Conservation (phyloP, 805 yeast species). For the Pachysolen tannophilus region DNA sequence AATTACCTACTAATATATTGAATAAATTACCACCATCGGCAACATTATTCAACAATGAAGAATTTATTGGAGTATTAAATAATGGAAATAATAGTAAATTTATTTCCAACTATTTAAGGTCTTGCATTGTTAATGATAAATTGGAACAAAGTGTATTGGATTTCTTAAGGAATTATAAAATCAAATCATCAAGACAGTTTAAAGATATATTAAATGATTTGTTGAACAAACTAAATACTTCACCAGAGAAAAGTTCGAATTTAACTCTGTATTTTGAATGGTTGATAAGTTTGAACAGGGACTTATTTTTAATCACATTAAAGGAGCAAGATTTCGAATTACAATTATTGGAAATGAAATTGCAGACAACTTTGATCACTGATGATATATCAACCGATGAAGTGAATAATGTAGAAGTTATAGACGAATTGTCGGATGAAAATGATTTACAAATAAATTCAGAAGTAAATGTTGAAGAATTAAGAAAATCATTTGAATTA, state of each 20-base stretch:
- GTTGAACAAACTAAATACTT: constrained; percentile 12
- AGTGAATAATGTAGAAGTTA: constrained; percentile 17
- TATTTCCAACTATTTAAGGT: constrained; percentile 19
- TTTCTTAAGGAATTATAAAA: constrained; percentile 8
- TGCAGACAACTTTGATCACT: constrained; percentile 52
- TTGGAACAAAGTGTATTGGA: constrained; percentile 10
- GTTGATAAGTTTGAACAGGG: constrained; percentile 28
- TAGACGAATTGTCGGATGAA: constrained; percentile 17
- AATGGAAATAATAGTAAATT: constrained; percentile 14
- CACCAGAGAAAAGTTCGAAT: constrained; percentile 15
- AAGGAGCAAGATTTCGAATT: constrained; percentile 25
- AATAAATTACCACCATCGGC: constrained; percentile 15
- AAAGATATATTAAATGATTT: constrained; percentile 15
- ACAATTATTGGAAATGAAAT: constrained; percentile 50
- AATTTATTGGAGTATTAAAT: background rate
- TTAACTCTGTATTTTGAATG: constrained; percentile 26
- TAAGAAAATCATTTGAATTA: constrained; percentile 10
- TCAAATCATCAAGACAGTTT: constrained; percentile 14
- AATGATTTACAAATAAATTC: constrained; percentile 23
- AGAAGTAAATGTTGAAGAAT: constrained; percentile 17
- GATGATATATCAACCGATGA: constrained; percentile 11
- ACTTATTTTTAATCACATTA: constrained; percentile 30
- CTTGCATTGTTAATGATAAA: constrained; percentile 13
- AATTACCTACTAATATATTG: constrained; percentile 17
- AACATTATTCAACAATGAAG: constrained; percentile 7